A percentile compares a stretch with the other conserved stretches of the same genome.
Evolutionary conservation across 179 eudicot species (phyloP).

Genomic region (Dionaea muscipula): DNA sequence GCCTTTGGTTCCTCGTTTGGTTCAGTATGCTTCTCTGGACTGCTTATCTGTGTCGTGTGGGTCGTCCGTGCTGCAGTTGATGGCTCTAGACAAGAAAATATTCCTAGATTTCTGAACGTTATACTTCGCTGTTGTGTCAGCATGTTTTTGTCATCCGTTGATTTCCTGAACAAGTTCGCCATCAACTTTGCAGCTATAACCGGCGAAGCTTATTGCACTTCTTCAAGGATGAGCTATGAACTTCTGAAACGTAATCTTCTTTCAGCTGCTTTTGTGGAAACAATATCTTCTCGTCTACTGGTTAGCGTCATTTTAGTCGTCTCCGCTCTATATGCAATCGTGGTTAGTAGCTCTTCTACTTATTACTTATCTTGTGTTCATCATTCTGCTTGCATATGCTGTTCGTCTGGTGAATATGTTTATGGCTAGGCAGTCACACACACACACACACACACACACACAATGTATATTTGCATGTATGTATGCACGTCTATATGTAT

Average conservation of each 20-base stretch:
- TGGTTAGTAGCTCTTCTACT: conserved; percentile 38
- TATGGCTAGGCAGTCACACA: too few species aligned
- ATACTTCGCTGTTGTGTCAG: conserved; percentile 68
- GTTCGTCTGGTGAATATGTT: too few species aligned
- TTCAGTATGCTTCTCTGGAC: conserved; percentile 84
- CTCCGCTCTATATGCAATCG: conserved; percentile 69
- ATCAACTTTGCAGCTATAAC: conserved; percentile 91
- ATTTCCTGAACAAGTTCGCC: conserved; percentile 84
- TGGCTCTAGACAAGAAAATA: conserved; percentile 63
- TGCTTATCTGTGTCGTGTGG: conserved; percentile 52
- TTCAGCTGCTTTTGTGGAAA: conserved; percentile 87
- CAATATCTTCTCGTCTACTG: conserved; percentile 77
- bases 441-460: too few species aligned
- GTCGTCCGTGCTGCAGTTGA: conserved; percentile 77
- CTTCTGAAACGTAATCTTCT: conserved; percentile 88
- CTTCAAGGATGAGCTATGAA: conserved; percentile 89
- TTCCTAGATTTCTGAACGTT: conserved; percentile 51
- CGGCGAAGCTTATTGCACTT: conserved; percentile 91
- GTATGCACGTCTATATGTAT: too few species aligned
- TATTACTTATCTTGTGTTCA: too few species aligned
- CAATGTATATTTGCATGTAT: too few species aligned
- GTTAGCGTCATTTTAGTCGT: conserved; percentile 66
- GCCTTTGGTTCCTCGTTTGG: conserved; percentile 95
- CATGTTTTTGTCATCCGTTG: conserved; percentile 44
- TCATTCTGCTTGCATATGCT: too few species aligned